Base-by-base conservation (phyloP, 768 basidiomycete species). In the Trametes gibbosa region DNA sequence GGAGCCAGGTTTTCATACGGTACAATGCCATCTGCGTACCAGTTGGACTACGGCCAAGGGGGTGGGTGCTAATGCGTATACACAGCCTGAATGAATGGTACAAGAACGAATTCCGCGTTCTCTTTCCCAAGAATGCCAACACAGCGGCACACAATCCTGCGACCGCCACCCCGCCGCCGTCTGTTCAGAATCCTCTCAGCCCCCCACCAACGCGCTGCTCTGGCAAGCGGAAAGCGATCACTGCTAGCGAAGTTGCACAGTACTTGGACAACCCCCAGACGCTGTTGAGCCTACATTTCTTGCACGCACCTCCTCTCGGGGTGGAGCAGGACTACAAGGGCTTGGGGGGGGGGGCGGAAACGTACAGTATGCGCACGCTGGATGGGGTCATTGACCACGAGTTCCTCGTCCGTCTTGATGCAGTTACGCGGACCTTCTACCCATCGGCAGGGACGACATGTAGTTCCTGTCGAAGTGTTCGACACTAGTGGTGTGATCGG, bases 341-440 rank as follows among this genome's bases (percentile, higher is more conserved):
- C 53, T 16, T 25, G 43, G 46, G 53, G 53, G 46, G 53, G 53
- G 23, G 10, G 45, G n/a, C 43, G 53, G 43, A 54, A n/a, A 46
- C 53, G 45, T 54, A 54, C 21, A 37, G 42, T 32, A 12, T 29
- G 16, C 53, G 34, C 14, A 23, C 47, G 53, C 32, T 3, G 19
- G 53, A 54, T 5, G 53, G 34, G 19, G 21, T 10, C 3, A 34
- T 47, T 17, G 45, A 54, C 32, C 21, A 54, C 32, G 53, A 54
- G 34, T 54, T 54, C 19, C 9, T 25, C 19, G 53, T 54, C 5
- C 1, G 19, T 16, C 2, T 39, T 29, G 53, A 46, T 43, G 53
- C 43, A 29, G 23, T 54, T 19, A 37, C 14, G 43, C 8, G 12
- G 53, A 42, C 5, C n/a, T 23, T 3, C 17, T 54, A 34, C 53